Base-by-base conservation (phyloP, 305 asterid species). In the Rubia peregrina region DNA sequence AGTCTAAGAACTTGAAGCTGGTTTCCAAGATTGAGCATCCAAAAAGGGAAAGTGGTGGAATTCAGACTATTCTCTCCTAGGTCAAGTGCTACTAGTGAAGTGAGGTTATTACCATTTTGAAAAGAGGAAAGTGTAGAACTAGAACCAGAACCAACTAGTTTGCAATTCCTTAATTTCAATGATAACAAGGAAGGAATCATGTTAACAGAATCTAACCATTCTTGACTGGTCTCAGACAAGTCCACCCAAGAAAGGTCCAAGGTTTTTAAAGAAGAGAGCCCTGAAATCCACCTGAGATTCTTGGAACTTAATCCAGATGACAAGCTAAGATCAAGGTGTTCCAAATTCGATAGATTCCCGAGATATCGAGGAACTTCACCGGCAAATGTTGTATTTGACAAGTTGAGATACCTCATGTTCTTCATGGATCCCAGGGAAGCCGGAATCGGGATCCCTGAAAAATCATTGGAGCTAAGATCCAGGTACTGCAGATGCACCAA, bases 171-270 rank as follows among this genome's bases (percentile, higher is more conserved):
- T 9, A 65, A 44, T n/a, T 24, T 44, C 53, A 43, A 11, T 22
- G 56, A 42, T 5, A n/a, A 65, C 56, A 65, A 21, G 42, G 56
- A 42, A 43, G 69, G 69, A 65, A 65, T 55, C 69, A 12, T 65
- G 49, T 42, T 43, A 11, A 65, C 14, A 2, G 19, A 43, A 42
- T 42, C 40, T 10, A 65, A 43, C 55, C 53, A 22, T 42, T 65
- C 26, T 9, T 16, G 33, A 9, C 40, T 49, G 0, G 8, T n/a
- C 9, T 44, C 55, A 43, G 49, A 6, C 10, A 65, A 24, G 69
- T 65, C 19, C 14, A 42, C 22, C 7, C 69, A 42, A 10, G 56
- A 42, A 16, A 65, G 56, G 41, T 65, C 69, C 33, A 65, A 21
- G 46, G n/a, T 19, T 65, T 65, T 1, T 7, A 65, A 19, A 10